Evolutionary conservation across 2,329 filamentous ascomycete genomes (phyloP).

Genomic region (Curvularia spicifera): DNA sequence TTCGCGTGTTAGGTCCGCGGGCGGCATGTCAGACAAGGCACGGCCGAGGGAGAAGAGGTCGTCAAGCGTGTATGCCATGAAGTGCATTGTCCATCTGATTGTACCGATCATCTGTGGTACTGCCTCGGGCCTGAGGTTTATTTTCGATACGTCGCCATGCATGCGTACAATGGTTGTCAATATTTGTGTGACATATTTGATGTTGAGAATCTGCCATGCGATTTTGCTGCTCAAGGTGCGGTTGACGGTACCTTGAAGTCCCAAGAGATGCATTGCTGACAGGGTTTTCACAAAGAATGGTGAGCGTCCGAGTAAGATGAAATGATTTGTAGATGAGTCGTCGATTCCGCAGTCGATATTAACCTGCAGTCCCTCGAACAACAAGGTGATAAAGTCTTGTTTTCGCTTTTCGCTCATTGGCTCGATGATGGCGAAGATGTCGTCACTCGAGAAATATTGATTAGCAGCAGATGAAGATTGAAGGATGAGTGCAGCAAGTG

Average conservation of each 20-base stretch:
- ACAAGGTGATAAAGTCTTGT: constrained; percentile 66
- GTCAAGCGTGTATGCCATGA: constrained; percentile 63
- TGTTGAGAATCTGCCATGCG: constrained; percentile 74
- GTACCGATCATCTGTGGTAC: constrained; percentile 64
- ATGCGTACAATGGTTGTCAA: constrained; percentile 62
- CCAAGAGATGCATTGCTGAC: constrained; percentile 79
- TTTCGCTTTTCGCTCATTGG: constrained; percentile 37
- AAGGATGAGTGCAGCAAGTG: constrained; percentile 51
- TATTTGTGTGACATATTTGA: constrained; percentile 70
- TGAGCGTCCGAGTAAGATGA: constrained; percentile 54
- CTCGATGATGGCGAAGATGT: constrained; percentile 54
- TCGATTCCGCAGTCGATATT: constrained; percentile 85
- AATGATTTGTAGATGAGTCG: constrained; percentile 60
- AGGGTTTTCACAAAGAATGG: constrained; percentile 78
- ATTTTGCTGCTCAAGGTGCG: constrained; percentile 74
- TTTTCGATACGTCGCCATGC: constrained; percentile 57
- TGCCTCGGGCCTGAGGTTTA: constrained; percentile 45
- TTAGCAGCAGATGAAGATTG: constrained; percentile 53
- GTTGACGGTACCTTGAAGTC: constrained; percentile 52
- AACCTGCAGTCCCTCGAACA: constrained; percentile 56
- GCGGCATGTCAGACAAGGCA: constrained; percentile 24
- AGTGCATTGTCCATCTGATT: constrained; percentile 77
- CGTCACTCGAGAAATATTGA: constrained; percentile 57
- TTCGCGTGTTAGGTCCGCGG: constrained; percentile 49
- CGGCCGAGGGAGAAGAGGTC: constrained; percentile 52